Base-by-base conservation (phyloP, 768 basidiomycete species). In the Leccinellum albellum region DNA sequence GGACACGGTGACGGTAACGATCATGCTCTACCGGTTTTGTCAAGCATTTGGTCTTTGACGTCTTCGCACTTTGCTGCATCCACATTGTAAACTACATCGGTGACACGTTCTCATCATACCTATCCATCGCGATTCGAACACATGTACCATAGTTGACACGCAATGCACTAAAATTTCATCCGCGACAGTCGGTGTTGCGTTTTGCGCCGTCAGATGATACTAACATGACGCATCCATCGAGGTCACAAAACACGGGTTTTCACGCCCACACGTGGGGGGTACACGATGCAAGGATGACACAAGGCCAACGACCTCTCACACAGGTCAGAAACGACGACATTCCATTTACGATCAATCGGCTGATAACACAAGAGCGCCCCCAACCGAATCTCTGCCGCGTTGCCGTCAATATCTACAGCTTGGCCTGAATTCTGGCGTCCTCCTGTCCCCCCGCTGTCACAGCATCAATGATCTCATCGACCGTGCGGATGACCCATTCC, bases 1-100 rank as follows among this genome's bases (percentile, higher is more conserved):
- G 91, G 89, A 93, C 77, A 85, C 83, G 46, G 89, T 93, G 59
- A 87, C 87, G 26, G 84, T 93, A 63, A 90, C 90, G 28, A 83
- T 84, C 53, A 91, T 92, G 89, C 78, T 93, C 33, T 91, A 89
- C 74, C 86, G 91, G 49, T 89, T 90, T 71, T 88, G 87, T 64
- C 77, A 73, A 57, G 73, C 76, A 31, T 81, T 78, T 61, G 78
- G 77, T 59, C 73, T 80, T 49, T 79, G 72, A 78, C 61, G 28
- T 61, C 40, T 40, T 40, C 54, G 54, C 57, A 55, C 58, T 54
- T 28, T 63, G 54, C 49, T 56, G 61, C 69, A 69, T 59, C 57
- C 65, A 61, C 64, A 70, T 65, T 72, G 70, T 74, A 72, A 50
- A 62, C 54, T 70, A 67, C 60, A 68, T 59, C 44, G 59, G 58